Percentiles rank a stretch among this genome's conserved stretches.
These are phyloP conservation scores for Dissophora globulifera DNA, from an alignment of 192 early-diverging fungal genomes.

Conservation along the genomic window DNA sequence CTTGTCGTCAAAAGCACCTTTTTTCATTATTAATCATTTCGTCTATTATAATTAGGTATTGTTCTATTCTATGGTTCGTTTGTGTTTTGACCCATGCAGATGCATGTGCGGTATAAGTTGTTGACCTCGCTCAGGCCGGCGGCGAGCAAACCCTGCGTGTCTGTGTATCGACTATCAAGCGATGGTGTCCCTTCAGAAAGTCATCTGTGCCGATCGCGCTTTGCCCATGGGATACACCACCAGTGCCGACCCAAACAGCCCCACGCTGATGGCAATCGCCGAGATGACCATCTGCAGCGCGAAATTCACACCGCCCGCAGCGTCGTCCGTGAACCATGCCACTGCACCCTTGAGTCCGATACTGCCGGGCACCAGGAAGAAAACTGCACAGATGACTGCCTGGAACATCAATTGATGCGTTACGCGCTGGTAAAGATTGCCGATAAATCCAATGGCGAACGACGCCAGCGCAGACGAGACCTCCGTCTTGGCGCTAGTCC, in stretches of 20 bases:
- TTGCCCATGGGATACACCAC: constrained; percentile 67
- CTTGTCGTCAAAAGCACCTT: too few relatives aligned
- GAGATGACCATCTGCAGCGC: constrained; percentile 65
- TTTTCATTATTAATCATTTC: too few relatives aligned
- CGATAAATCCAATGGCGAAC: constrained; percentile 82
- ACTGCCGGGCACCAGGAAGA: constrained; percentile 82
- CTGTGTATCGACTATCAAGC: too few relatives aligned
- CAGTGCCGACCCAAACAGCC: constrained; percentile 74
- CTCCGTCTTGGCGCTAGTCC: constrained; percentile 62
- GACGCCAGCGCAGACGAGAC: constrained; percentile 75
- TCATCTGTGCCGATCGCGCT: constrained; percentile 60
- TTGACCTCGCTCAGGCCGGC: too few relatives aligned
- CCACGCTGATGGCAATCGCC: constrained; percentile 74
- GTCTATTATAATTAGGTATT: too few relatives aligned
- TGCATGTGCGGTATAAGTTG: too few relatives aligned
- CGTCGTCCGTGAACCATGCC: constrained; percentile 69
- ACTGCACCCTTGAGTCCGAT: constrained; percentile 71
- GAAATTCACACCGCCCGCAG: constrained; percentile 59
- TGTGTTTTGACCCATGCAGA: too few relatives aligned
- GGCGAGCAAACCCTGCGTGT: too few relatives aligned
- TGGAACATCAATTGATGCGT: constrained; percentile 80
- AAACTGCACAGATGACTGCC: constrained; percentile 83
- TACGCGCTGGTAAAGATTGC: constrained; percentile 83
- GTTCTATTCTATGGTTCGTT: too few relatives aligned
- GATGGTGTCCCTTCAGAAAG: constrained; percentile 57